Conservation (phyloP, 352 stramenopile genomes). For the Pythium myriotylum region DNA sequence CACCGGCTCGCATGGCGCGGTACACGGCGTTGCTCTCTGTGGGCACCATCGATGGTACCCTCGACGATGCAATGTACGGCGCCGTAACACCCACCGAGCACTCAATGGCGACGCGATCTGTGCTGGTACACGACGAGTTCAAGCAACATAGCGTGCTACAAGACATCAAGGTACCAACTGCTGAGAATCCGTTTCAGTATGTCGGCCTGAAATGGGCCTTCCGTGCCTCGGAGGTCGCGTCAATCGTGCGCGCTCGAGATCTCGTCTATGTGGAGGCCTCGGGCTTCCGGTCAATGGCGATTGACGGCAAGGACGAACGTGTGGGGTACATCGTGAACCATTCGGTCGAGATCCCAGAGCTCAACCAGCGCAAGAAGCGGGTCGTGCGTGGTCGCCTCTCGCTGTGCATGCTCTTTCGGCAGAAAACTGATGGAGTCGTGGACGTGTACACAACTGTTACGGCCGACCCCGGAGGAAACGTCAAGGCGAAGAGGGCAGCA, state of each 20-base stretch:
- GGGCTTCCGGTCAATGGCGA: background rate
- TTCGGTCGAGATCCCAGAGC: background rate
- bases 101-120: background rate
- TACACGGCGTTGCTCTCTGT: background rate
- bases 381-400: constrained; percentile 54
- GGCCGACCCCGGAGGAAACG: constrained; percentile 4
- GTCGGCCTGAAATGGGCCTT: background rate
- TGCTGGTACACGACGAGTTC: background rate
- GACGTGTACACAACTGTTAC: constrained; percentile 36
- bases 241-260: background rate
- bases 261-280: background rate
- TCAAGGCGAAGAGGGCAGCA: background rate
- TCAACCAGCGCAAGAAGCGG: background rate
- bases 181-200: background rate
- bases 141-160: background rate
- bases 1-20: background rate
- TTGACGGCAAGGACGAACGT: background rate
- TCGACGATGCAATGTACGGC: background rate
- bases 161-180: background rate
- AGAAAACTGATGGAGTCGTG: constrained; percentile 32
- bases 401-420: constrained; percentile 43
- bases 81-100: background rate
- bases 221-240: background rate
- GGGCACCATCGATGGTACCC: too few species aligned
- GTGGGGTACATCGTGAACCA: constrained; percentile 2